A percentile compares a stretch with the other conserved stretches of the same genome.
These are phyloP conservation scores for Pterocarpus macrocarpus DNA, from an alignment of 306 rosid genomes.

Conservation along the genomic window DNA sequence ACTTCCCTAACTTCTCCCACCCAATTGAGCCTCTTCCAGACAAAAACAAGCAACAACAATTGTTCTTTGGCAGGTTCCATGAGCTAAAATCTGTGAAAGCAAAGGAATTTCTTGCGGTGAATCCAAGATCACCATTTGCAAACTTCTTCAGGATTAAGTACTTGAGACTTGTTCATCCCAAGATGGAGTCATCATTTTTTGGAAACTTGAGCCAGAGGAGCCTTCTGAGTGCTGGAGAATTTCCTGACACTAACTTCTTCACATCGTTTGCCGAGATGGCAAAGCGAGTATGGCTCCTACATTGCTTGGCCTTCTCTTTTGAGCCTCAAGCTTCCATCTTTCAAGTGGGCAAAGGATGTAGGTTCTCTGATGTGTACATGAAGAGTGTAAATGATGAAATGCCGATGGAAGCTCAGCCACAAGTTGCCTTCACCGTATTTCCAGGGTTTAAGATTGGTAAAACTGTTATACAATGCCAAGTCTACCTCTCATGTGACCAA, in stretches of 20 bases:
- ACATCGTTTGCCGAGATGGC: no score
- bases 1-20: slow-evolving; percentile 66
- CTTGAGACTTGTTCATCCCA: slow-evolving; percentile 62
- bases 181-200: slow-evolving; percentile 63
- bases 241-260: slow-evolving; percentile 41
- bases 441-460: slow-evolving; percentile 73
- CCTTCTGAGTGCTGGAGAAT: slow-evolving; percentile 55
- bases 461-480: slow-evolving; percentile 69
- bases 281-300: no score
- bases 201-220: slow-evolving; percentile 63
- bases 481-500: slow-evolving; percentile 61
- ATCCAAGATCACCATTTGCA: slow-evolving; percentile 68
- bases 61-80: slow-evolving; percentile 56
- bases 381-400: slow-evolving; percentile 63
- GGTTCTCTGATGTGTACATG: slow-evolving; percentile 75
- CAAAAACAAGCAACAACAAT: slow-evolving; percentile 43
- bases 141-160: slow-evolving; percentile 75
- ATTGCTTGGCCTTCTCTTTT: not conserved
- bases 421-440: slow-evolving; percentile 65
- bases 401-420: slow-evolving; percentile 49
- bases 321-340: slow-evolving; percentile 66
- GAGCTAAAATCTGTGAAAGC: slow-evolving; percentile 66
- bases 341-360: slow-evolving; percentile 60
- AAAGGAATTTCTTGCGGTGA: slow-evolving; percentile 55
- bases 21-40: slow-evolving; percentile 56